These are phyloP conservation scores for Rhizoclosmatium sp. DNA, from an alignment of 192 early-diverging fungal genomes.

Conservation along the genomic window DNA sequence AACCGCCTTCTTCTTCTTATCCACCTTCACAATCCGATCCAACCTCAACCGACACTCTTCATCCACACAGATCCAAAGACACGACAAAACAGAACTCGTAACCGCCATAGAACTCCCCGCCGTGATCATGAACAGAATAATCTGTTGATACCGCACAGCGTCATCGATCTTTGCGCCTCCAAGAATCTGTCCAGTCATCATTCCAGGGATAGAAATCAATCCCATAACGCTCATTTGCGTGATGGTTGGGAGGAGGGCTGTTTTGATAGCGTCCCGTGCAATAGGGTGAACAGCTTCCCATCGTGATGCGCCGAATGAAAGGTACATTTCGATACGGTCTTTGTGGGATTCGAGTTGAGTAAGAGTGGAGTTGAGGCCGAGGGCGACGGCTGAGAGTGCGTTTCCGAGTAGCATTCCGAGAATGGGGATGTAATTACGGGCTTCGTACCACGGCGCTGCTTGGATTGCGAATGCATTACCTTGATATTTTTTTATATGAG, in stretches of 20 bases:
- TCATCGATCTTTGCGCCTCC: constrained; percentile 82
- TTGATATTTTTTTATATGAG: constrained; percentile 5
- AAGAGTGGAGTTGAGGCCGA: constrained; percentile 36
- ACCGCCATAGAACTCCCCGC: constrained; percentile 71
- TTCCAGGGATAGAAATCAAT: constrained; percentile 85
- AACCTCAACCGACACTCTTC: constrained; percentile 38
- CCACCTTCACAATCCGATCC: constrained; percentile 31
- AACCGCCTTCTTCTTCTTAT: not conserved
- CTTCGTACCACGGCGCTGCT: constrained; percentile 72
- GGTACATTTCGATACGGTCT: constrained; percentile 60
- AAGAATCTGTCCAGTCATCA: constrained; percentile 87
- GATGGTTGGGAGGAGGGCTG: constrained; percentile 81
- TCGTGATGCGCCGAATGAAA: constrained; percentile 79
- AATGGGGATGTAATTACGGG: constrained; percentile 85
- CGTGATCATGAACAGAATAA: constrained; percentile 88
- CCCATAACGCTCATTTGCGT: constrained; percentile 84
- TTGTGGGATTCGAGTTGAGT: constrained; percentile 39
- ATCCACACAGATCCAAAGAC: constrained; percentile 42
- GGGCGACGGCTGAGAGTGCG: constrained; percentile 39
- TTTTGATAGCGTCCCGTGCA: constrained; percentile 72
- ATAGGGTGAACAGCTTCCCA: constrained; percentile 82
- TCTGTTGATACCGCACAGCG: constrained; percentile 83
- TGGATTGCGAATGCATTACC: constrained; percentile 73
- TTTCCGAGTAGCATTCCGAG: constrained; percentile 89
- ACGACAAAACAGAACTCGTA: constrained; percentile 9